Evolutionary conservation across 2,329 filamentous ascomycete genomes (phyloP), one percentile per base, ranked within the genome.

Genomic region (Sporothrix curviconia): DNA sequence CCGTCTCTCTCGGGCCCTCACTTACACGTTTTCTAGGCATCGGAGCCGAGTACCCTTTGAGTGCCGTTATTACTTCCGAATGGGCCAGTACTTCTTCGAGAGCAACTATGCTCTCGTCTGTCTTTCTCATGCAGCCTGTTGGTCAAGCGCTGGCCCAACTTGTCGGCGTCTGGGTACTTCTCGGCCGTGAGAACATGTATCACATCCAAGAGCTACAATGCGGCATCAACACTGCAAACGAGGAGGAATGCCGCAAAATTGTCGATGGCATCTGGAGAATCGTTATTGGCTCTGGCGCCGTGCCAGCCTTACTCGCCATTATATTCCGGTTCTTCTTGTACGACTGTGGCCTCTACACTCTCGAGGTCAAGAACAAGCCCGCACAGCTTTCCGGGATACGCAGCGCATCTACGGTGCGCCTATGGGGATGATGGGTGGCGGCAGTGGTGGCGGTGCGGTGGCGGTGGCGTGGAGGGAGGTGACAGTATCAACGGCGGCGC

Each of bases 51-150:
- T 87, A 87, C 66, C 85, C 85, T 1, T 71, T 88, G 2, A 82
- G 77, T 44, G 84, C 84, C 0, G 80, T 87, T 8, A 88, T 89
- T 34, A 85, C 83, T 0, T 80, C 84, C 0, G 85, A 88, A 74
- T 87, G 78, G 73, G 73, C 78, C 5, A 80, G 77, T 55, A 86
- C 82, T 0, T 79, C 78, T 49, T 83, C 83, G n/a, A 74, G 85
- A 50, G 80, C 80, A n/a, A 81, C 77, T 19, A 87, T 87, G 84
- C 73, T 88, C 62, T 81, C 84, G 6, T 78, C 78, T 3, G 83
- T 88, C 32, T 87, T 88, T 66, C 76, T 86, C 63, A 86, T 86
- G 80, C 85, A 88, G 63, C 83, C 85, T 1, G 71, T 87, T 8
- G 85, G 85, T 6, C 84, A 87, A 65, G 79, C 86, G 2, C 73